phyloP scores from a whole-genome alignment of 1,284 basidiomycete genomes.

The Ceratobasidium sp. region DNA sequence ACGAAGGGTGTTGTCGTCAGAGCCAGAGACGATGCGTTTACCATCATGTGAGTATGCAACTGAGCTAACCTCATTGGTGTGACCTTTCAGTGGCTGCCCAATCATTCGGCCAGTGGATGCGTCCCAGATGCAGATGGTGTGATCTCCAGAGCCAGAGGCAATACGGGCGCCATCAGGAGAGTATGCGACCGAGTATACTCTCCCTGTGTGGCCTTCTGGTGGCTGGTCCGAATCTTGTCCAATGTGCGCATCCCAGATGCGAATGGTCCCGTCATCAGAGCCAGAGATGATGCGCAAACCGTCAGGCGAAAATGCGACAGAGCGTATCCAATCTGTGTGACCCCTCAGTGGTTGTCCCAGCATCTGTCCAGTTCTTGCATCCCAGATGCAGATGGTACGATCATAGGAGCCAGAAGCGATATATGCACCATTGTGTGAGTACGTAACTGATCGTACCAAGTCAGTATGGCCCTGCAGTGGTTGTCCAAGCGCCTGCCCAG shows the following conservation, averaged over 20 bases:
- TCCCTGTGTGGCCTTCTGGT: background rate
- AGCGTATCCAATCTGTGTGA: background rate
- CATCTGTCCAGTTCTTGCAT: background rate
- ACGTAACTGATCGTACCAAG: background rate
- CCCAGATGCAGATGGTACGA: background rate
- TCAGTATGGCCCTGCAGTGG: background rate
- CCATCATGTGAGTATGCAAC: slow-evolving; percentile 40
- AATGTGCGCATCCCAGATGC: slow-evolving; percentile 37
- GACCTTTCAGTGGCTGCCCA: slow-evolving; percentile 2
- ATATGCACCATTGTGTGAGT: background rate
- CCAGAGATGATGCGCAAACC: background rate
- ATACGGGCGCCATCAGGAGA: background rate
- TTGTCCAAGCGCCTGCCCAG: background rate
- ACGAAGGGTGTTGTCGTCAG: slow-evolving; percentile 20
- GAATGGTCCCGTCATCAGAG: background rate
- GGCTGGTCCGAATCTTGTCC: background rate
- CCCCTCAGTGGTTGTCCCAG: background rate
- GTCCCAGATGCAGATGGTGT: slow-evolving; percentile 44
- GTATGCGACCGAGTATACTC: background rate
- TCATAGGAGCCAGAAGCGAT: background rate
- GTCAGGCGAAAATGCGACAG: background rate
- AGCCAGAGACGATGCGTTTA: slow-evolving; percentile 29
- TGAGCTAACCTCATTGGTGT: background rate
- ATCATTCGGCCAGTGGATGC: slow-evolving; percentile 13
- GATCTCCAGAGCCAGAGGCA: slow-evolving; percentile 25